These are phyloP conservation scores for Pseudogymnoascus sp. DNA, from an alignment of 2,329 filamentous ascomycete genomes.

Conservation along the genomic window DNA sequence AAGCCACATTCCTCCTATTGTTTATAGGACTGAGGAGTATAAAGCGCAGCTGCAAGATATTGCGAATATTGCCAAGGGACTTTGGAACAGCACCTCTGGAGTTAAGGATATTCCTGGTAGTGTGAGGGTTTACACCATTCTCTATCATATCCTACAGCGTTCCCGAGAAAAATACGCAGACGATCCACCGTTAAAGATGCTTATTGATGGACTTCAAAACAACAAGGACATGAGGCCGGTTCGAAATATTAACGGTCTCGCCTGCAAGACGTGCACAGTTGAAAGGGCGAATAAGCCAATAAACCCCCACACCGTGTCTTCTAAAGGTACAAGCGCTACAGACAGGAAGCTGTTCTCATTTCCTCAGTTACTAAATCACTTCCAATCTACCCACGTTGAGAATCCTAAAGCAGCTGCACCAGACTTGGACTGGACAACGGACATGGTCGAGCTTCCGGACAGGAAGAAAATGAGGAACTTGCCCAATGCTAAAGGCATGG, in stretches of 20 bases:
- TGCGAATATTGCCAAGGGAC: constrained; percentile 46
- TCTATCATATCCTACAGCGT: constrained; percentile 53
- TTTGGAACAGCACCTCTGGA: constrained; percentile 55
- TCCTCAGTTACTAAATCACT: constrained; percentile 52
- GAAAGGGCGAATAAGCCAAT: constrained; percentile 34
- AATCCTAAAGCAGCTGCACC: constrained; percentile 25
- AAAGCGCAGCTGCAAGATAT: constrained; percentile 45
- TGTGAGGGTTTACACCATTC: constrained; percentile 55
- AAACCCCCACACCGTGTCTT: constrained; percentile 23
- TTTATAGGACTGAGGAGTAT: constrained; percentile 34
- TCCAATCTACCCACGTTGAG: constrained; percentile 36
- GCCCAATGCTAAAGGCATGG: constrained; percentile 46
- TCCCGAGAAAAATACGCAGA: constrained; percentile 53
- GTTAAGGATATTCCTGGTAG: constrained; percentile 55
- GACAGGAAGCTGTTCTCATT: constrained; percentile 45
- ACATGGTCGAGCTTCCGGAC: constrained; percentile 56
- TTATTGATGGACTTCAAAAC: constrained; percentile 51
- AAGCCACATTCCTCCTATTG: constrained; percentile 15
- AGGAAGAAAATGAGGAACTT: constrained; percentile 41
- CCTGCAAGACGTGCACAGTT: constrained; percentile 48
- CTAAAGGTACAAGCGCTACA: constrained; percentile 18
- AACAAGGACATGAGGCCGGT: constrained; percentile 51
- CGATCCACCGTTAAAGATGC: constrained; percentile 49
- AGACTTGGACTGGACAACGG: constrained; percentile 46
- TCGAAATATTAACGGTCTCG: constrained; percentile 45